Conservation (phyloP, 2,329 filamentous ascomycete genomes). For the Neonectria coccinea region DNA sequence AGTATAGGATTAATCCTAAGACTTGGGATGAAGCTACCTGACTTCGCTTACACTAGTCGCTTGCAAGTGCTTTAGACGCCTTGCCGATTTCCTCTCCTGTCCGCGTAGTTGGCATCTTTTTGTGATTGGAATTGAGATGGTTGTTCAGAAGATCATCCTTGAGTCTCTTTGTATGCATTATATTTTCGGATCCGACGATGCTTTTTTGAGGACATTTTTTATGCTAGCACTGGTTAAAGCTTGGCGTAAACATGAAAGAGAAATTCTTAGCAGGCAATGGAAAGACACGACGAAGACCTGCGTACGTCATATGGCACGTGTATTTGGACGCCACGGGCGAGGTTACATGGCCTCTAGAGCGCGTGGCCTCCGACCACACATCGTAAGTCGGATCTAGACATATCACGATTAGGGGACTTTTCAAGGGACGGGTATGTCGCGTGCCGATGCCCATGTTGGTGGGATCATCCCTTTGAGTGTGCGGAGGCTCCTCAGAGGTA, state of each 20-base stretch:
- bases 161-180: background rate
- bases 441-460: background rate
- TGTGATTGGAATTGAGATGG: background rate
- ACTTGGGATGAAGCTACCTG: slow-evolving; percentile 7
- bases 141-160: background rate
- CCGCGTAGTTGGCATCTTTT: background rate
- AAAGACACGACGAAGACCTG: background rate
- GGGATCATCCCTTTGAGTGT: no score
- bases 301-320: background rate
- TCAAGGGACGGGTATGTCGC: background rate
- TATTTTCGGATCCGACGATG: background rate
- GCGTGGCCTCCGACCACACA: background rate
- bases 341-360: background rate
- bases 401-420: background rate
- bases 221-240: background rate
- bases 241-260: background rate
- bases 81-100: slow-evolving; percentile 7
- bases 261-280: background rate
- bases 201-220: background rate
- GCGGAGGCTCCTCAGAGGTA: no score
- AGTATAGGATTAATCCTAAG: slow-evolving; percentile 2
- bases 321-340: background rate
- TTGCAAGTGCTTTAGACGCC: background rate
- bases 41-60: background rate
- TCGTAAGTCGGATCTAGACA: no score